Evolutionary conservation across 306 rosid genomes (phyloP), one percentile per base, ranked within the genome.

Genomic region (Cucumis melo): DNA sequence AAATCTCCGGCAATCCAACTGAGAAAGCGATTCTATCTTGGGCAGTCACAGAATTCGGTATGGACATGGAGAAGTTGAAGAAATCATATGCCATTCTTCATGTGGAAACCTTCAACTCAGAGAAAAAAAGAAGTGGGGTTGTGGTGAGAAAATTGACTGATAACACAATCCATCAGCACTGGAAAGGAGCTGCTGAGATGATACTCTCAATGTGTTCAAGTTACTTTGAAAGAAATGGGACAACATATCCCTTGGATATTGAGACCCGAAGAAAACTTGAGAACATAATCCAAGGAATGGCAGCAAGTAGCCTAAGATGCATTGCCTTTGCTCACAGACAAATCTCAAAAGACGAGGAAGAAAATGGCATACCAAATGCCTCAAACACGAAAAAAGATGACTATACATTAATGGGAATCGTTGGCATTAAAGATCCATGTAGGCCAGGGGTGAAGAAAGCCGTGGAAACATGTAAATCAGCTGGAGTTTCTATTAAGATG

Each of bases 101-200:
- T 64, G 96, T 93, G 23, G 91, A 93, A 84, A 93, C 96, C 24
- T 93, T 91, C 81, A 89, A 88, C 82, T 91, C 98, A 1, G 88
- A 84, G 76, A 93, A 91, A 89, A 93, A 93, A 85, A 83, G 97
- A 75, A 91, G 98, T 13, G 98, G 96, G 56, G 84, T 89, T 20
- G 85, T 87, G 36, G 74, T 89, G 66, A 91, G 68, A 84, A 87
- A 84, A 65, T 77, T 76, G 46, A 60, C 5, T 7, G 83, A 90
- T 63, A 76, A 74, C 84, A 80, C 78, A 53, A 79, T 91, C 70
- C 89, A 84, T 39, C 87, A 89, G 78, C 98, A 91, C 71, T 93
- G 97, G 95, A 93, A 93, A 88, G 96, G 96, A 44, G 98, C 97
- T 73, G 93, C 96, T 5, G 96, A 91, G 95, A 85, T 91, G 82